Base-by-base conservation (phyloP, 2,329 filamentous ascomycete species). In the Talaromyces atroroseus region DNA sequence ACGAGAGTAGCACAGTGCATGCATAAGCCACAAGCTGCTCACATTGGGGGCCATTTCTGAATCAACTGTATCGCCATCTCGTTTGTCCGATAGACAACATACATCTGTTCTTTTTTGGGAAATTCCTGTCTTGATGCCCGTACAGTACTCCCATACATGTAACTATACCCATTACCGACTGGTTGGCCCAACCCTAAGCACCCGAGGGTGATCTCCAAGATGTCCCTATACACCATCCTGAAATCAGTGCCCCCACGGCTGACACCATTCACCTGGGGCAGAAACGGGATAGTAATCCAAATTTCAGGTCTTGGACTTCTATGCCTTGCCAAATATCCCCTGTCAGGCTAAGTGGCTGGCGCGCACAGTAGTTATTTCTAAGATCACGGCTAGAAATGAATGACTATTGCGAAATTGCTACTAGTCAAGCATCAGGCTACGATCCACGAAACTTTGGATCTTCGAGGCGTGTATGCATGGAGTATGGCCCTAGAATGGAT, bases 1-100 rank as follows among this genome's bases (percentile, higher is more conserved):
- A 44, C 40, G 32, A 29, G 26, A 8, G 32, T 36, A 36, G 32
- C 32, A 36, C 32, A 29, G 8, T 29, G 26, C 26, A 16, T 44
- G 2, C 38, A 20, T 44, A n/a, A 18, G n/a, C 14, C n/a, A 42
- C 18, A n/a, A 11, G n/a, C 38, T 44, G 20, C 40, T 3, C 40
- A 18, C 18, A 11, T 48, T 53, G 51, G 51, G 51, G 51, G 51
- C 51, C 29, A 10, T 38, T 47, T 53, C 36, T 24, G 18, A 23
- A 44, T 20, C 20, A 20, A 36, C 32, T 36, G 32, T 8, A 29
- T 29, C 26, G 26, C 26, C 8, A 29, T 29, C 26, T 29, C 26
- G 26, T n/a, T n/a, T n/a, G n/a, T n/a, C n/a, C n/a, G n/a, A n/a
- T n/a, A n/a, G n/a, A n/a, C n/a, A n/a, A n/a, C n/a, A n/a, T n/a